Base-by-base conservation (phyloP, 2,329 filamentous ascomycete genomes). In the Aureobasidium sp. region DNA sequence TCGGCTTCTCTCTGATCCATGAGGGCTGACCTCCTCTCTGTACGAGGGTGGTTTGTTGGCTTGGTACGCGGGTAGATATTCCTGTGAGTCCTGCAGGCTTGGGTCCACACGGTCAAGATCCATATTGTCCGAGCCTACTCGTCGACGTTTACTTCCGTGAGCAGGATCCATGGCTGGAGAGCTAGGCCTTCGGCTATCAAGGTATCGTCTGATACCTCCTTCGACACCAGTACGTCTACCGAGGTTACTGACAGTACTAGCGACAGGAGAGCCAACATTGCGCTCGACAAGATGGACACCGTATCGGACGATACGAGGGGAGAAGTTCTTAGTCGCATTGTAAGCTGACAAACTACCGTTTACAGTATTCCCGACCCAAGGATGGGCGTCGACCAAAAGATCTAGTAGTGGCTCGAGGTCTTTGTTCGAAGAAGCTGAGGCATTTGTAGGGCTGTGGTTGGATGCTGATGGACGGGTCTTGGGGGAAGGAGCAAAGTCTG, bases 221-320 rank as follows among this genome's bases (percentile, higher is more conserved):
- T 97, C 92, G 2, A 97, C 89, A 63, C 93, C 93, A 0, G 93
- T 96, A 36, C 87, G 86, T 34, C 90, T 85, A 34, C 91, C 88
- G 6, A 96, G 89, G 0, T 85, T 89, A 13, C 90, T 89, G 34
- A 96, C 89, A 0, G 90, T 94, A 70, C 90, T 94, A 58, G 90
- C 90, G 58, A 97, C 85, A 1, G 91, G 91, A 1, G 88, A 80
- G 13, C 82, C 90, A 57, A 96, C 85, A 67, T 90, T 93, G 50
- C 90, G 87, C 74, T 97, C 93, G 27, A 97, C 86, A 68, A 95
- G 91, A 72, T 96, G 91, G 53, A 90, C 93, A 64, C 91, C 85
- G n/a, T 89, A 89, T 73, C 90, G 76, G n/a, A 81, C 91, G 71
- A 97, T 90, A 2, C 89, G 84, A 0, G 93, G 91, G 1, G 91